These are phyloP conservation scores for Hortaea sp. DNA, from an alignment of 2,329 filamentous ascomycete species.

Conservation along the genomic window DNA sequence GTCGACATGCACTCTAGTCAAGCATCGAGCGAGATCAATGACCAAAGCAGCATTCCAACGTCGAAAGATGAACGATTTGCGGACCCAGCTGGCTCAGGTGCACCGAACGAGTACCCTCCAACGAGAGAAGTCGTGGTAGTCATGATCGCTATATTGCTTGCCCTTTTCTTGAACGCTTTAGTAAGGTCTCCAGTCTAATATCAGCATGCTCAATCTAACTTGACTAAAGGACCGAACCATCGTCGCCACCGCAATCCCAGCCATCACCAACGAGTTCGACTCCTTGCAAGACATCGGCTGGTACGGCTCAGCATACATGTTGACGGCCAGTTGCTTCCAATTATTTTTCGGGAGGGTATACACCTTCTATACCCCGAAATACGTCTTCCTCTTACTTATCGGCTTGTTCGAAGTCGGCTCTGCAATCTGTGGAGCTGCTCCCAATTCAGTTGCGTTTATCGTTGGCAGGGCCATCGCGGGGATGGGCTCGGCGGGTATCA, in stretches of 20 bases:
- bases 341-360: slow-evolving; percentile 37
- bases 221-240: slow-evolving; percentile 19
- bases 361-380: slow-evolving; percentile 34
- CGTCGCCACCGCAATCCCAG: slow-evolving; percentile 28
- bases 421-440: slow-evolving; percentile 39
- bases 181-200: slow-evolving; percentile 1
- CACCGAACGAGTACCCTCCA: slow-evolving; percentile 3
- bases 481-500: slow-evolving; percentile 30
- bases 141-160: slow-evolving; percentile 17
- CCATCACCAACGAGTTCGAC: slow-evolving; percentile 32
- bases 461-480: slow-evolving; percentile 33
- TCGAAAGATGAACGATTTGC: no score
- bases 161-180: slow-evolving; percentile 18
- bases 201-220: neutral
- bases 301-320: slow-evolving; percentile 32
- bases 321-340: slow-evolving; percentile 36
- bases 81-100: no score
- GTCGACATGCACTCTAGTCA: no score
- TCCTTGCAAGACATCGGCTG: slow-evolving; percentile 29
- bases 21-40: no score
- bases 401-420: slow-evolving; percentile 47
- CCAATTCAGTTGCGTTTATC: slow-evolving; percentile 29
- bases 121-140: slow-evolving; percentile 3
- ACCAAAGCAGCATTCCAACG: no score
- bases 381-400: slow-evolving; percentile 26